These are phyloP conservation scores for Debaryomyces prosopidis DNA, from an alignment of 805 yeast species.

Conservation along the genomic window DNA sequence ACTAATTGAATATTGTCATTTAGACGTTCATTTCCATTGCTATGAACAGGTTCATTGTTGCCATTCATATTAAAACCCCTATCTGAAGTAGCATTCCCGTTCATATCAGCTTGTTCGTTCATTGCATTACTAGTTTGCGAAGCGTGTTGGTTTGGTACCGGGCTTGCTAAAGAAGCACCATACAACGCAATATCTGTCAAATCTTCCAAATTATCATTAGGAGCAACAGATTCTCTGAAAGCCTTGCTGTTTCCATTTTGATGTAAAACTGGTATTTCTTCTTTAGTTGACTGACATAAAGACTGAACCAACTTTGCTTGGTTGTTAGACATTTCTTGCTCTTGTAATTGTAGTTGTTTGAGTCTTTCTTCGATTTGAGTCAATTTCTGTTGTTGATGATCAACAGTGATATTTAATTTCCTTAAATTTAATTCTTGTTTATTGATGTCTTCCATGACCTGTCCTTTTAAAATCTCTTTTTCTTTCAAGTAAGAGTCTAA, in stretches of 20 bases:
- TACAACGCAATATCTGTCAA: constrained; percentile 37
- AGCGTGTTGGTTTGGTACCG: constrained; percentile 10
- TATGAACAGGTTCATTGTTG: too few species aligned
- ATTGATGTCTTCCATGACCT: constrained; percentile 20
- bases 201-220: constrained; percentile 32
- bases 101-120: not conserved
- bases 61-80: not conserved
- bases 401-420: constrained; percentile 14
- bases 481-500: constrained; percentile 19
- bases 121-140: constrained; percentile 2
- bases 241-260: constrained; percentile 1
- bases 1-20: not conserved
- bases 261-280: not conserved
- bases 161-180: constrained; percentile 34
- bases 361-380: constrained; percentile 4
- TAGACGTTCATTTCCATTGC: too few species aligned
- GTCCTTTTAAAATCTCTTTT: constrained; percentile 19
- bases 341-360: constrained; percentile 4
- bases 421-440: constrained; percentile 19
- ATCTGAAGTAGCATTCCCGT: not conserved
- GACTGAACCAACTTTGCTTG: too few species aligned
- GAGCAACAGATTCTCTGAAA: constrained; percentile 18
- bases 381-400: constrained; percentile 14
- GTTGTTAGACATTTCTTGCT: too few species aligned
- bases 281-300: too few species aligned